phyloP scores from a whole-genome alignment of 1,139 yeast genomes.

The Taphrina populina region DNA sequence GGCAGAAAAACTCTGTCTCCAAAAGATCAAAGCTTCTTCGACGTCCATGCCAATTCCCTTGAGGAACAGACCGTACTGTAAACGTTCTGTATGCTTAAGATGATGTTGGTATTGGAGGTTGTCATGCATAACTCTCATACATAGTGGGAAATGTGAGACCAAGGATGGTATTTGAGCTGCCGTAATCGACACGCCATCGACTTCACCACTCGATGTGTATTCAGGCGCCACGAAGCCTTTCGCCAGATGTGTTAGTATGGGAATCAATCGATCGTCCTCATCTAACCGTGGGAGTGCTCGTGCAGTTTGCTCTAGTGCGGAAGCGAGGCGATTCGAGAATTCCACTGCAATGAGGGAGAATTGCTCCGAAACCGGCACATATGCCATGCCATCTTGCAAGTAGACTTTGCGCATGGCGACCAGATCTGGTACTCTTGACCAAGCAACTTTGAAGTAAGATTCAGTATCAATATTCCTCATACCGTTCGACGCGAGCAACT shows the following conservation, averaged over 20 bases:
- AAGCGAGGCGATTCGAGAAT: conserved; percentile 56
- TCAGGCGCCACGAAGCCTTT: conserved; percentile 56
- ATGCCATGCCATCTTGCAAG: conserved; percentile 69
- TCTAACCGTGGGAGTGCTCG: conserved; percentile 79
- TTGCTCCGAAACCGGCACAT: conserved; percentile 80
- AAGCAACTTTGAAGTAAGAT: conserved; percentile 75
- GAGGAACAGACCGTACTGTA: conserved; percentile 76
- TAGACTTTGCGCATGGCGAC: conserved; percentile 69
- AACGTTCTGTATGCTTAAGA: conserved; percentile 77
- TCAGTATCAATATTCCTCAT: conserved; percentile 51
- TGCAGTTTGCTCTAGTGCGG: conserved; percentile 65
- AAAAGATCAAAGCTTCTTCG: conserved; percentile 84
- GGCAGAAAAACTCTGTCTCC: conserved; percentile 72
- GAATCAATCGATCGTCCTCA: conserved; percentile 86
- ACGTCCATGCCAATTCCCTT: conserved; percentile 84
- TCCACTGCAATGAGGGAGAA: conserved; percentile 65
- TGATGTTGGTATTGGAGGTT: conserved; percentile 64
- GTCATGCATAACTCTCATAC: conserved; percentile 69
- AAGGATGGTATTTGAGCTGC: conserved; percentile 61
- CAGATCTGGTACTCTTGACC: conserved; percentile 76
- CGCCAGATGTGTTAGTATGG: conserved; percentile 74
- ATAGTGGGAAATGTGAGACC: conserved; percentile 74
- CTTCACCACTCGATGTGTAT: conserved; percentile 42
- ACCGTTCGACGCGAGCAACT: conserved; percentile 52
- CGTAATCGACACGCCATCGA: conserved; percentile 53